A percentile compares a stretch with the other conserved stretches of the same genome.
These are phyloP conservation scores for Apiospora malaysiana DNA, from an alignment of 2,329 filamentous ascomycete genomes.

Conservation along the genomic window DNA sequence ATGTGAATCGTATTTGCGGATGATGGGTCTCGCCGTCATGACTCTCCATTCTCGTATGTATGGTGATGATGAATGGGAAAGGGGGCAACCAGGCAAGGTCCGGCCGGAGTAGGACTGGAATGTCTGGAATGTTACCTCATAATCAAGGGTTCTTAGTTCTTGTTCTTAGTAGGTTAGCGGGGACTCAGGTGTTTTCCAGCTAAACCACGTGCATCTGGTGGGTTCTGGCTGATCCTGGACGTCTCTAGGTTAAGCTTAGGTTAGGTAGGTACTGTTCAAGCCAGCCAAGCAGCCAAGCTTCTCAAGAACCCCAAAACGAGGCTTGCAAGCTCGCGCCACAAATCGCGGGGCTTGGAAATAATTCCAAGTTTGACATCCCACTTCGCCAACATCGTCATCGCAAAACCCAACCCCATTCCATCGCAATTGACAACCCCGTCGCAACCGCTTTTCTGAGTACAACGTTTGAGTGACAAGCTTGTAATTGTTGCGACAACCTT, in stretches of 20 bases:
- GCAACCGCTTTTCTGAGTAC: not conserved
- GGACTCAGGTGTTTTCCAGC: not conserved
- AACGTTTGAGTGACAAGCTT: not conserved
- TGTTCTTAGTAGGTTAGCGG: too few relatives aligned
- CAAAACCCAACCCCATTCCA: not conserved
- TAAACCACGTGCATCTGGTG: not conserved
- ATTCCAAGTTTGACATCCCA: conserved; percentile 19
- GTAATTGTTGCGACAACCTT: not conserved
- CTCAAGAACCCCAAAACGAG: not conserved
- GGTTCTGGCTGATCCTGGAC: not conserved
- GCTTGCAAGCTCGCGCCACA: conserved; percentile 17
- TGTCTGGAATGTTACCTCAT: too few relatives aligned
- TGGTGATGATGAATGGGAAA: conserved; percentile 1
- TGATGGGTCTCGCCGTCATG: not conserved
- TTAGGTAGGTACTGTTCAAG: too few relatives aligned
- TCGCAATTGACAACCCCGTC: not conserved
- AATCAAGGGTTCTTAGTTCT: not conserved
- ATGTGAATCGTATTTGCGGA: not conserved
- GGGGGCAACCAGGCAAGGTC: not conserved
- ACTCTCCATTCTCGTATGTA: not conserved
- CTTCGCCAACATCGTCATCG: conserved; percentile 15
- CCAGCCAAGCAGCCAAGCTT: too few relatives aligned
- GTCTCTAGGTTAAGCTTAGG: not conserved
- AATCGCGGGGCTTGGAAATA: conserved; percentile 15
- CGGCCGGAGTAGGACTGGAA: too few relatives aligned